phyloP scores from a whole-genome alignment of 2,329 filamentous ascomycete genomes.

The Phialemoniopsis sp. region DNA sequence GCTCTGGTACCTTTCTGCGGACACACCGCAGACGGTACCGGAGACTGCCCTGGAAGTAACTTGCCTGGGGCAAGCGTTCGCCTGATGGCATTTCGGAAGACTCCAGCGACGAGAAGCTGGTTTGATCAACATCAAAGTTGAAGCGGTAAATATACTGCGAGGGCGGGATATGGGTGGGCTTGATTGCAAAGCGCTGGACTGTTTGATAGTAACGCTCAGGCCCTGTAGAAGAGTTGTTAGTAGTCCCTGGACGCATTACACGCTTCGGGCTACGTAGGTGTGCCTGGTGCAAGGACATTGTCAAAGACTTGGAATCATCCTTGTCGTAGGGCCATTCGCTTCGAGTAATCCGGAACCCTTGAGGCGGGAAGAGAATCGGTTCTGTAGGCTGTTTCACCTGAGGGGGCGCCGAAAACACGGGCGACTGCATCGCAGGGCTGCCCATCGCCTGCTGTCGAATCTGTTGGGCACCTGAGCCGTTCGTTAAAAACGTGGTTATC shows the following conservation, averaged over 20 bases:
- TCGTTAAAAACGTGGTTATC: too few species aligned
- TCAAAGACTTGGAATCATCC: conserved; percentile 34
- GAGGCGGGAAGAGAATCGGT: conserved; percentile 15
- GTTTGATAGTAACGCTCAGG: conserved; percentile 50
- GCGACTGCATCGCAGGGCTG: not conserved
- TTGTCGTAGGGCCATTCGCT: conserved; percentile 35
- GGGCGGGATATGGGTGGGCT: conserved; percentile 32
- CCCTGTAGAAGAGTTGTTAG: conserved; percentile 1
- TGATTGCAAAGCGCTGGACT: conserved; percentile 44
- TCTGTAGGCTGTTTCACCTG: not conserved
- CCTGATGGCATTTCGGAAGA: conserved; percentile 17
- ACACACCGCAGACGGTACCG: conserved; percentile 66
- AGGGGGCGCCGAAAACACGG: too few species aligned
- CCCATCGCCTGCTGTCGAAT: too few species aligned
- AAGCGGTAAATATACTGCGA: conserved; percentile 34
- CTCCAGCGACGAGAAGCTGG: conserved; percentile 26
- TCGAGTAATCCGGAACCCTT: conserved; percentile 13
- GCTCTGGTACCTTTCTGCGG: conserved; percentile 3
- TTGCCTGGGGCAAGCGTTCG: conserved; percentile 27
- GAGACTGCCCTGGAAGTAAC: conserved; percentile 46
- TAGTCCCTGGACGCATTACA: conserved; percentile 17
- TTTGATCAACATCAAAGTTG: conserved; percentile 38
- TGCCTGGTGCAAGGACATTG: conserved; percentile 41
- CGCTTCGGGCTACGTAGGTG: conserved; percentile 43
- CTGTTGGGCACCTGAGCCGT: too few species aligned